phyloP scores from a whole-genome alignment of 768 basidiomycete species.

The Asterophora lycoperdoides region DNA sequence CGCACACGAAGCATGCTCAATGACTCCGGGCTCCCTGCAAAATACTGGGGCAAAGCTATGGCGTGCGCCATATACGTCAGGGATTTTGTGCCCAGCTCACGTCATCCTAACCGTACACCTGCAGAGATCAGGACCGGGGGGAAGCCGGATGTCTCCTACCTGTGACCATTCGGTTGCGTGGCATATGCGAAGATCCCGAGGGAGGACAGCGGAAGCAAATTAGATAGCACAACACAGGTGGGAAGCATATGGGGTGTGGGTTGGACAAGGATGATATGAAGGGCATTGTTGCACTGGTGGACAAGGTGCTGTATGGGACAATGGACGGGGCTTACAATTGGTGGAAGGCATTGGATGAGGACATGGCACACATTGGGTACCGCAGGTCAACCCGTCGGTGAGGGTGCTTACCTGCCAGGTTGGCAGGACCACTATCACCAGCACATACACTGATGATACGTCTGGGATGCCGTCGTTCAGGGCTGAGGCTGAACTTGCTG shows the following conservation, averaged over 20 bases:
- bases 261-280: too few species aligned
- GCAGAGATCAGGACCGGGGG: conserved; percentile 13
- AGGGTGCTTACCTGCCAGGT: background rate
- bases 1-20: conserved; percentile 7
- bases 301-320: conserved; percentile 1
- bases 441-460: too few species aligned
- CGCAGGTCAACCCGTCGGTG: conserved; percentile 19
- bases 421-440: conserved; percentile 12
- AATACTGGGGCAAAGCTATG: too few species aligned
- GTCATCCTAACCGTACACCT: conserved; percentile 13
- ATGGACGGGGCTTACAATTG: conserved; percentile 5
- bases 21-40: conserved; percentile 14
- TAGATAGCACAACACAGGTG: background rate
- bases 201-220: background rate
- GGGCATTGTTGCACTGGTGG: too few species aligned
- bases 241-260: too few species aligned
- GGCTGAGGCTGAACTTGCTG: background rate
- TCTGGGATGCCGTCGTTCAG: background rate
- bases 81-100: background rate
- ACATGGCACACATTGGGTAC: conserved; percentile 7
- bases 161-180: conserved; percentile 17
- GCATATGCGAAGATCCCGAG: conserved; percentile 1
- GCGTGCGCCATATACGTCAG: too few species aligned
- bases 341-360: background rate
- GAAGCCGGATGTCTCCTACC: conserved; percentile 24